These are phyloP conservation scores for Candida silvatica DNA, from an alignment of 805 yeast species.

Conservation along the genomic window DNA sequence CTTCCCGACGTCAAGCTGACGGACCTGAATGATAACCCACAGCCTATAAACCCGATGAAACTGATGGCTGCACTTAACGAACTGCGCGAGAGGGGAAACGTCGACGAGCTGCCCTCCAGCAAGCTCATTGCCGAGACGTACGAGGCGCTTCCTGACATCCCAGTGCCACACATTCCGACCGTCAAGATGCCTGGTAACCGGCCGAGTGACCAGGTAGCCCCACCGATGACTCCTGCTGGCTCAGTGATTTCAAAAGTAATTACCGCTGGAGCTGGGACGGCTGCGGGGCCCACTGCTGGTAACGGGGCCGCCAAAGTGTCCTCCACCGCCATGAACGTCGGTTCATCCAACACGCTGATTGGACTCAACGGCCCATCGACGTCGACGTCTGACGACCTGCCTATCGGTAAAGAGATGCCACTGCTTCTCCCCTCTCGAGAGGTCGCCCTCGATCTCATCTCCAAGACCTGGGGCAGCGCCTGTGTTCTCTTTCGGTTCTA, in stretches of 20 bases:
- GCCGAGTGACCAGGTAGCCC: slow-evolving; percentile 5
- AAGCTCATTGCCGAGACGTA: slow-evolving; percentile 19
- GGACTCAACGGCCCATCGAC: not conserved
- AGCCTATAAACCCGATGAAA: slow-evolving; percentile 25
- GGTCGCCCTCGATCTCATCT: slow-evolving; percentile 60
- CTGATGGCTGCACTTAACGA: slow-evolving; percentile 22
- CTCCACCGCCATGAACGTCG: not conserved
- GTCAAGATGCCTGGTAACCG: slow-evolving; percentile 11
- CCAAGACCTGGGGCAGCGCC: slow-evolving; percentile 77
- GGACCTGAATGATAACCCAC: slow-evolving; percentile 23
- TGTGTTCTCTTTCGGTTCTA: slow-evolving; percentile 80
- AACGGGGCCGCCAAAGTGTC: not conserved
- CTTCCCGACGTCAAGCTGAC: slow-evolving; percentile 25
- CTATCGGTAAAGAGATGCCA: slow-evolving; percentile 38
- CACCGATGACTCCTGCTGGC: too few species aligned
- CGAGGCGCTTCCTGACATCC: slow-evolving; percentile 23
- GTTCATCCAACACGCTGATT: too few species aligned
- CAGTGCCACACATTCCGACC: slow-evolving; percentile 19
- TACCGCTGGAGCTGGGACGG: not conserved
- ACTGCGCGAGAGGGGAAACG: slow-evolving; percentile 16
- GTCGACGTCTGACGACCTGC: slow-evolving; percentile 25
- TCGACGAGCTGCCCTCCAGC: slow-evolving; percentile 11
- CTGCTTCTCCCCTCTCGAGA: slow-evolving; percentile 70
- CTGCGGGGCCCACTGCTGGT: not conserved
- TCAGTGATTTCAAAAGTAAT: too few species aligned